Conservation (phyloP, 176 grass and related monocot species). For the Panicum miliaceum region DNA sequence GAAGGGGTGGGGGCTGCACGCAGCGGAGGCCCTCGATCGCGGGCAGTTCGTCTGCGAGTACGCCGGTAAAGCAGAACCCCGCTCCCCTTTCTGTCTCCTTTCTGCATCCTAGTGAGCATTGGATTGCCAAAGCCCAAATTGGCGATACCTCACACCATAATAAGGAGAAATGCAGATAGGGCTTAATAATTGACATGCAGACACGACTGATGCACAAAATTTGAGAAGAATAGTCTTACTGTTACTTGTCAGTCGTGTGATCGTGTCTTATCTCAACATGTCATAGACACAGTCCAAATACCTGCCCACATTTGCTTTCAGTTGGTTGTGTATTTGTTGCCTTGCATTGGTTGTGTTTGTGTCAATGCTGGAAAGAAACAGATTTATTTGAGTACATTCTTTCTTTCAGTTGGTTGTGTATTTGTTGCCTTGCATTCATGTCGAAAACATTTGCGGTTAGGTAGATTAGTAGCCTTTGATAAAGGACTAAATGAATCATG, state of each 20-base stretch:
- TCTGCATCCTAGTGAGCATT: too few relatives aligned
- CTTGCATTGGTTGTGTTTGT: background rate
- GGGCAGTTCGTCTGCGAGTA: conserved; percentile 83
- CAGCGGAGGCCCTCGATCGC: conserved; percentile 41
- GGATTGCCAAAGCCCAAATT: too few relatives aligned
- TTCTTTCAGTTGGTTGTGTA: too few relatives aligned
- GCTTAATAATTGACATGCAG: too few relatives aligned
- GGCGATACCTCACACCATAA: too few relatives aligned
- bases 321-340: background rate
- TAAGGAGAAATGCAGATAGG: too few relatives aligned
- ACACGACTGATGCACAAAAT: background rate
- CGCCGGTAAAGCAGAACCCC: conserved; percentile 51
- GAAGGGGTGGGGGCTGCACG: conserved; percentile 88
- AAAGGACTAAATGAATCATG: conserved; percentile 12
- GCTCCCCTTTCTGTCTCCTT: too few relatives aligned
- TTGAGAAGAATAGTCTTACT: background rate
- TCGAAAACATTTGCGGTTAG: background rate
- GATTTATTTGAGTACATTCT: background rate
- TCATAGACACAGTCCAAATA: background rate
- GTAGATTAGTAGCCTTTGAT: background rate
- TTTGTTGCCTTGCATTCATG: too few relatives aligned
- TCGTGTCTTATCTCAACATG: background rate
- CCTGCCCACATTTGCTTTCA: background rate
- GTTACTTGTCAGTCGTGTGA: background rate
- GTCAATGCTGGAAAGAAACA: background rate